These are phyloP conservation scores for Pichia insulana DNA, from an alignment of 805 yeast genomes.

Conservation along the genomic window DNA sequence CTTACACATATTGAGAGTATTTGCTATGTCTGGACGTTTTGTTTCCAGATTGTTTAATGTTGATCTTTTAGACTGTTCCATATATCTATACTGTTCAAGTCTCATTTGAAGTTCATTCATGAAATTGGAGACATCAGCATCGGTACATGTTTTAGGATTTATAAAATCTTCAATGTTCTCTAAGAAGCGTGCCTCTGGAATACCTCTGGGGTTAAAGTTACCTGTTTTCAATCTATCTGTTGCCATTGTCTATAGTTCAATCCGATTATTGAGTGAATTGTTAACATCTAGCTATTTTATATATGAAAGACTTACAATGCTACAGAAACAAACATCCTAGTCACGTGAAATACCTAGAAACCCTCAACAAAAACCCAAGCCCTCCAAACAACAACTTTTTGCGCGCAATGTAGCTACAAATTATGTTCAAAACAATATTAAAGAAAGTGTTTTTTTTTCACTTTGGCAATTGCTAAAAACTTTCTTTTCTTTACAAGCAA, in stretches of 20 bases:
- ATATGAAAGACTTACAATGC: too few relatives aligned
- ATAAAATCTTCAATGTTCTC: slow-evolving; percentile 72
- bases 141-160: slow-evolving; percentile 31
- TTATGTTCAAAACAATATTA: too few relatives aligned
- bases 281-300: too few relatives aligned
- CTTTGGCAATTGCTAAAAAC: not conserved
- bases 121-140: slow-evolving; percentile 32
- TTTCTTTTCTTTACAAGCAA: slow-evolving; percentile 3
- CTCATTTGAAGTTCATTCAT: slow-evolving; percentile 78
- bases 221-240: slow-evolving; percentile 35
- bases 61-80: slow-evolving; percentile 54
- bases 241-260: slow-evolving; percentile 6
- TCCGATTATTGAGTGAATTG: too few relatives aligned
- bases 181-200: slow-evolving; percentile 93
- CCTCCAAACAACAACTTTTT: too few relatives aligned
- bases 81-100: slow-evolving; percentile 80
- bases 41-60: slow-evolving; percentile 44
- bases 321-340: too few relatives aligned
- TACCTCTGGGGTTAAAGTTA: slow-evolving; percentile 81
- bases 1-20: slow-evolving; percentile 68
- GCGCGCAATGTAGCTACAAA: too few relatives aligned
- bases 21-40: slow-evolving; percentile 87
- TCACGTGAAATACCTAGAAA: too few relatives aligned
- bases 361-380: too few relatives aligned
- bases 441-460: not conserved